Evolutionary conservation across 192 early-diverging fungal species (phyloP), one percentile per base, ranked within the genome.

Genomic region (Pilaira anomala): DNA sequence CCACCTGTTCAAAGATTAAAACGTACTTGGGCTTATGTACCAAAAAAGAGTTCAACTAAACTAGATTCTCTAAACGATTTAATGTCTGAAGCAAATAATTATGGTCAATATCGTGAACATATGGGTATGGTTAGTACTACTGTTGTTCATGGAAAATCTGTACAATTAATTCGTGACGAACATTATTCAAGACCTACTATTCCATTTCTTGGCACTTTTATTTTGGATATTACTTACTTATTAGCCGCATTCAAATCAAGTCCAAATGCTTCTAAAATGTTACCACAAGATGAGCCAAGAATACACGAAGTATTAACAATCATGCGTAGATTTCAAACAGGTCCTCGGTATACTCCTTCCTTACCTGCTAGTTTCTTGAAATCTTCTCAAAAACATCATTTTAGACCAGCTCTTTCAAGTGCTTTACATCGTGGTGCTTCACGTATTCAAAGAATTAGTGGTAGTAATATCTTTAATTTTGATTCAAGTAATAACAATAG

Each of bases 141-240:
- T 5, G 54, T 67, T 11, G 33, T 70, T 3, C 61, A 70, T 45
- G 68, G 68, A 3, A 67, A 60, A 26, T 53, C 29, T 18, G 60
- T 64, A 18, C 44, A 60, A 3, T 44, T 41, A 2, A 68, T 71
- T 49, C 63, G 68, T 21, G 57, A 59, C 14, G 65, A 70, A 40
- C 69, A 79, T 49, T 67, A 58, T 50, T 42, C 75, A 58, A 67
- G 83, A 42, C 88, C 90, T 3, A 82, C 79, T 41, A 78, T 92
- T 11, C 90, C 90, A 3, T 92, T 87, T 71, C 65, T 92, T 22
- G 90, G 90, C 30, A 81, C 89, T 5, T 85, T 89, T 73, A 85
- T 91, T 19, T 87, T 89, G 67, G 90, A 92, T 52, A 80, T 83
- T 25, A 89, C 88, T 7, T 92, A 91, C 63, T 72, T 91, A 19